phyloP scores from a whole-genome alignment of 768 basidiomycete species.

The Boletus speciosus region DNA sequence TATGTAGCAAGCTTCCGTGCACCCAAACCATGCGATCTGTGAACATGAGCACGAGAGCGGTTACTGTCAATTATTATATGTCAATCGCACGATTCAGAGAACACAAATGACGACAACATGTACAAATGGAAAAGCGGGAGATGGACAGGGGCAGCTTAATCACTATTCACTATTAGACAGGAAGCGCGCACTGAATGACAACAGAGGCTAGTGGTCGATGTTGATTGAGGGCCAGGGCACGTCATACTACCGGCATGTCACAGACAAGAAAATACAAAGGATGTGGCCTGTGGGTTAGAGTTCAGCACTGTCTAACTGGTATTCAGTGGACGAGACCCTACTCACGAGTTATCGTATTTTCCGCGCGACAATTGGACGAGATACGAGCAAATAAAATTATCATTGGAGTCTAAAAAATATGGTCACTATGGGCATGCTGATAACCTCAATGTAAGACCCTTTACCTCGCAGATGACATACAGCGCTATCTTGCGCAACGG shows the following conservation, averaged over 20 bases:
- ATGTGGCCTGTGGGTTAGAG: neutral
- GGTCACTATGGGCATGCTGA: neutral
- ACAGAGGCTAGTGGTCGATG: neutral
- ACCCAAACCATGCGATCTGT: neutral
- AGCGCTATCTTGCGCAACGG: constrained; percentile 26
- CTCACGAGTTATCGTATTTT: neutral
- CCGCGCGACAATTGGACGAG: neutral
- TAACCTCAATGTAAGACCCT: neutral
- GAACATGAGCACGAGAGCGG: too few species aligned
- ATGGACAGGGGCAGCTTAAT: neutral
- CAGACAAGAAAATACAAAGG: neutral
- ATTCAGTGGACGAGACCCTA: neutral
- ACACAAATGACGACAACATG: neutral
- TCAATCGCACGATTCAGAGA: neutral
- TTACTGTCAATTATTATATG: neutral
- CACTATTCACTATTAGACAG: neutral
- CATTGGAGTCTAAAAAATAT: constrained; percentile 11
- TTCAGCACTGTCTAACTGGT: neutral
- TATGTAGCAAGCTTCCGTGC: too few species aligned
- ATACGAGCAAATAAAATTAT: constrained; percentile 6
- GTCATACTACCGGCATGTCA: neutral
- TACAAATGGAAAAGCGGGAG: too few species aligned
- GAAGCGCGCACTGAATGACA: neutral
- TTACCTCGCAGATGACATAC: constrained; percentile 21
- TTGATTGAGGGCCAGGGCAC: neutral